Evolutionary conservation across 2,329 filamentous ascomycete genomes (phyloP).

Genomic region (Colletotrichum sp.): DNA sequence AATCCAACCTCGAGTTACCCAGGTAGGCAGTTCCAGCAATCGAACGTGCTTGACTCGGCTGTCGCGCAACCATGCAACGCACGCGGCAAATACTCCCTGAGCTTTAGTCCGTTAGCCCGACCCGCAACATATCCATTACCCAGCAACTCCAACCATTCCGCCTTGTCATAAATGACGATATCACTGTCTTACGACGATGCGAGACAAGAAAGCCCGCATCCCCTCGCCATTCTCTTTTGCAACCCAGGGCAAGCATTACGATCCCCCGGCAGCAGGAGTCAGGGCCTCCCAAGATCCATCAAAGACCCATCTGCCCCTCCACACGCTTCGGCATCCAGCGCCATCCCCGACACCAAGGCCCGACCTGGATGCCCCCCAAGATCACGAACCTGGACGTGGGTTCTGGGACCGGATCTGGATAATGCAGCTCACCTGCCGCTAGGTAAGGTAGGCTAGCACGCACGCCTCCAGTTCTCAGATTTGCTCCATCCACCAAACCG

Average conservation of each 20-base stretch:
- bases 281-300: not conserved
- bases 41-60: not conserved
- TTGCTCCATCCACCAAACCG: not conserved
- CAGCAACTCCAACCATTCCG: not conserved
- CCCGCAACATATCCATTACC: not conserved
- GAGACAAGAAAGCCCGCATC: not conserved
- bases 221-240: not conserved
- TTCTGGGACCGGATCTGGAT: not conserved
- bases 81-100: not conserved
- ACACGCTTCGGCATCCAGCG: not conserved
- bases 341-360: not conserved
- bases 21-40: not conserved
- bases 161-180: constrained; percentile 9
- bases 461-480: not conserved
- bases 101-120: not conserved
- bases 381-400: not conserved
- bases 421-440: not conserved
- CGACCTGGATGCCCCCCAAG: not conserved
- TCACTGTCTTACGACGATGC: not conserved
- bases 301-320: not conserved
- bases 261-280: not conserved
- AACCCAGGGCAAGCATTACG: not conserved
- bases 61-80: not conserved
- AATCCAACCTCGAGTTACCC: not conserved
- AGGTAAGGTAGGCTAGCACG: not conserved